Evolutionary conservation across 371 early-diverging fungal species (phyloP).

Genomic region (Rhizopus arrhizus): DNA sequence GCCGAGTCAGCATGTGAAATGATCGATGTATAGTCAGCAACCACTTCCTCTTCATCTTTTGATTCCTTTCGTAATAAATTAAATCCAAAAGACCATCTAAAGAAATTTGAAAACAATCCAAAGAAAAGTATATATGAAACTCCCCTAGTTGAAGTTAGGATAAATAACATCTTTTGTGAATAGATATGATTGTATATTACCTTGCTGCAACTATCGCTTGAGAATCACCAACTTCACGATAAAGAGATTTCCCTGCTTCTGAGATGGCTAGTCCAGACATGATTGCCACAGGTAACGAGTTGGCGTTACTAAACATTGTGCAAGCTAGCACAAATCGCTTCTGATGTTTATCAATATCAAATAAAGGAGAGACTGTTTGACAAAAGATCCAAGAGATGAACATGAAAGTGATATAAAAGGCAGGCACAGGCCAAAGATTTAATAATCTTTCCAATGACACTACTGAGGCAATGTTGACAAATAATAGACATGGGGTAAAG

Average conservation of each 20-base stretch:
- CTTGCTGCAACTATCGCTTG: slow-evolving; percentile 64
- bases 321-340: slow-evolving; percentile 68
- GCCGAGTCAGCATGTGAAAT: neutral
- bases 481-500: slow-evolving; percentile 78
- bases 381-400: slow-evolving; percentile 18
- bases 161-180: neutral
- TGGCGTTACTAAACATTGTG: slow-evolving; percentile 72
- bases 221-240: slow-evolving; percentile 62
- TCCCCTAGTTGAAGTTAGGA: slow-evolving; percentile 45
- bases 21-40: neutral
- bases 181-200: slow-evolving; percentile 32
- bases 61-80: slow-evolving; percentile 45
- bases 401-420: slow-evolving; percentile 57
- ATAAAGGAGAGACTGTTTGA: slow-evolving; percentile 41
- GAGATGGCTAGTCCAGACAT: slow-evolving; percentile 72
- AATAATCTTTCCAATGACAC: slow-evolving; percentile 61
- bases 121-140: slow-evolving; percentile 77
- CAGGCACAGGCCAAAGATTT: slow-evolving; percentile 74
- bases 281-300: slow-evolving; percentile 72
- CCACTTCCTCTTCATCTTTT: slow-evolving; percentile 21
- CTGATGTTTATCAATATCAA: slow-evolving; percentile 52
- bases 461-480: slow-evolving; percentile 70
- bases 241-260: slow-evolving; percentile 61
- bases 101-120: slow-evolving; percentile 72
- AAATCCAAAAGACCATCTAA: slow-evolving; percentile 80